phyloP scores from a whole-genome alignment of 106 monocot species.

The Dioscorea dumetorum region DNA sequence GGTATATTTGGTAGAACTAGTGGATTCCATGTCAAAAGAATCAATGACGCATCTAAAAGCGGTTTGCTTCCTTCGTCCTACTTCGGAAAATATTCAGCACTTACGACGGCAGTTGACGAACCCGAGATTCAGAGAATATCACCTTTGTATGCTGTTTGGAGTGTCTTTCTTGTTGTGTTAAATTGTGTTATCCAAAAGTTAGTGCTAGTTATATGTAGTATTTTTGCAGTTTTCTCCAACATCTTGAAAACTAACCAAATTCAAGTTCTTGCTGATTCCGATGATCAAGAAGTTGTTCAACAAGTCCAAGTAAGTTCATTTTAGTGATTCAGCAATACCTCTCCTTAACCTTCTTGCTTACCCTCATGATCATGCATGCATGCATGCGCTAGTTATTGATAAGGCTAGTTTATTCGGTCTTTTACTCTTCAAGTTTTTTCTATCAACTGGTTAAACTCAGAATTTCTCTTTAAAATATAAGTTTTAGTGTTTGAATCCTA shows the following conservation, averaged over 20 bases:
- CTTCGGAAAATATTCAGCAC: slow-evolving; percentile 90
- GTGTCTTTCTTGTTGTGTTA: slow-evolving; percentile 1
- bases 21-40: slow-evolving; percentile 81
- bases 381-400: too few species aligned
- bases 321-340: background rate
- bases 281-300: slow-evolving; percentile 95
- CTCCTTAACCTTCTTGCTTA: background rate
- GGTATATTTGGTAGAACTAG: slow-evolving; percentile 87
- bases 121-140: slow-evolving; percentile 95
- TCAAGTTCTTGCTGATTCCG: slow-evolving; percentile 96
- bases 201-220: background rate
- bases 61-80: slow-evolving; percentile 89
- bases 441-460: too few species aligned
- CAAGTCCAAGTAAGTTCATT: slow-evolving; percentile 77
- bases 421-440: too few species aligned
- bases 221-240: slow-evolving; percentile 87
- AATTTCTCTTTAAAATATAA: too few species aligned
- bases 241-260: slow-evolving; percentile 90
- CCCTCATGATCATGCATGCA: too few species aligned
- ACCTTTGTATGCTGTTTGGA: slow-evolving; percentile 59
- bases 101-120: slow-evolving; percentile 71
- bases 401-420: too few species aligned
- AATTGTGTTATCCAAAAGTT: background rate
- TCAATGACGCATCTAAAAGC: slow-evolving; percentile 97
- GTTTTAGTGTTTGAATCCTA: too few species aligned